Base-by-base conservation (phyloP, 768 basidiomycete genomes). In the Lactifluus hygrophoroides region DNA sequence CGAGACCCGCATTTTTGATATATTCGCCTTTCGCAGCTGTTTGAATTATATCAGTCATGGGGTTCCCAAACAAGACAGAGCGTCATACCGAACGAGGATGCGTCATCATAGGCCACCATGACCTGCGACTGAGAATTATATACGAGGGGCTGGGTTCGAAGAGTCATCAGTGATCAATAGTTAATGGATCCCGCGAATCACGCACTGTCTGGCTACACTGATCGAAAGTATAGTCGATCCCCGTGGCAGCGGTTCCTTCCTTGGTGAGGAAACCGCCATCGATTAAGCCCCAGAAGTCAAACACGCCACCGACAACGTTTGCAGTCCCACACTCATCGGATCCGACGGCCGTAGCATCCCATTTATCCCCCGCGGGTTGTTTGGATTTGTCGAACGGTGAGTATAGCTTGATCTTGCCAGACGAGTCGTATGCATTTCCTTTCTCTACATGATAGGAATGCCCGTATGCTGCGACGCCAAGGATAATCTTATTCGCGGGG, bases 381-480 rank as follows among this genome's bases (percentile, higher is more conserved):
- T 70, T 64, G 45, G 64, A 64, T 3, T 71, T 67, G 66, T 80
- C 69, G 62, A 83, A 90, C 1, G 71, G 46, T 3, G 85, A 82
- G 69, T 77, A 86, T 17, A 75, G 35, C n/a, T 71, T 71, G 30
- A 86, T 68, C 9, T 64, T 61, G 10, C 66, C 73, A 9, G 47
- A 54, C 16, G 64, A 52, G 53, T 67, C 58, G 58, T 78, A 65
- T 0, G 81, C 81, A 35, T 71, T 63, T 19, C 58, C 64, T 4
- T 67, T 46, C 8, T 75, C 66, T 38, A 80, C 76, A 11, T 62
- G 21, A 76, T 76, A 94, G 21, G 89, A 83, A 71, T 91, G 91
- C 0, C 90, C 90, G 71, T 91, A 95, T 17, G 85, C 74, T 13
- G 93, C 82, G 0, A 95, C 83, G 53, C 93, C 94, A 7, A 97